Percentiles rank a stretch among this genome's conserved stretches.
phyloP scores from a whole-genome alignment of 2,329 filamentous ascomycete genomes.

The Cadophora malorum region DNA sequence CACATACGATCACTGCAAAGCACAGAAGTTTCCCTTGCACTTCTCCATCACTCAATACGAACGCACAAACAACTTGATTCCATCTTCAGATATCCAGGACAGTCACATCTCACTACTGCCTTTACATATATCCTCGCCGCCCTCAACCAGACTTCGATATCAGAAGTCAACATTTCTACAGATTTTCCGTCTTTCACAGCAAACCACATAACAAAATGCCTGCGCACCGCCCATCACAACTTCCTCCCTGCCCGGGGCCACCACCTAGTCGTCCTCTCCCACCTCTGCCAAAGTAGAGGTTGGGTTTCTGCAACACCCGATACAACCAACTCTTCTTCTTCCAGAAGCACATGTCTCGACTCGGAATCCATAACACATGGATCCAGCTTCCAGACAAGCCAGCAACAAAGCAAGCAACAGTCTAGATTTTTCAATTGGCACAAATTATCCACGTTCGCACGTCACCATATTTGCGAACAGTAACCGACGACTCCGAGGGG shows the following conservation, averaged over 20 bases:
- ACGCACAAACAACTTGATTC: constrained; percentile 25
- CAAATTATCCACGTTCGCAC: neutral
- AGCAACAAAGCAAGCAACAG: constrained; percentile 1
- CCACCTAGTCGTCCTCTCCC: constrained; percentile 69
- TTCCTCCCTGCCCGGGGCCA: constrained; percentile 71
- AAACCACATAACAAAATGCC: constrained; percentile 53
- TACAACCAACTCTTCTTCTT: constrained; percentile 1
- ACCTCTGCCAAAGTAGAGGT: constrained; percentile 64
- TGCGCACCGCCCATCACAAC: constrained; percentile 64
- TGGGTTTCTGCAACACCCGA: neutral
- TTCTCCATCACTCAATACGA: constrained; percentile 13
- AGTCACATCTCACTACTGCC: constrained; percentile 10
- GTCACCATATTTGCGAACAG: neutral
- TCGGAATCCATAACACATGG: neutral
- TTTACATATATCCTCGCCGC: constrained; percentile 25
- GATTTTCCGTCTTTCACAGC: neutral
- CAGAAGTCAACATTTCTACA: constrained; percentile 6
- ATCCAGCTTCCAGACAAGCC: neutral
- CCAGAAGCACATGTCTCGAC: constrained; percentile 7
- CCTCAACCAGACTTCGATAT: constrained; percentile 19
- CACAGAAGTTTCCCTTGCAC: constrained; percentile 26
- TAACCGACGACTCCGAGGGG: neutral
- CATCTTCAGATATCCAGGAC: constrained; percentile 22
- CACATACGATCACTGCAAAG: constrained; percentile 14
- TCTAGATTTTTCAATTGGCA: constrained; percentile 1